Evolutionary conservation across 768 basidiomycete species (phyloP).

Genomic region (Leucocoprinus birnbaumii): DNA sequence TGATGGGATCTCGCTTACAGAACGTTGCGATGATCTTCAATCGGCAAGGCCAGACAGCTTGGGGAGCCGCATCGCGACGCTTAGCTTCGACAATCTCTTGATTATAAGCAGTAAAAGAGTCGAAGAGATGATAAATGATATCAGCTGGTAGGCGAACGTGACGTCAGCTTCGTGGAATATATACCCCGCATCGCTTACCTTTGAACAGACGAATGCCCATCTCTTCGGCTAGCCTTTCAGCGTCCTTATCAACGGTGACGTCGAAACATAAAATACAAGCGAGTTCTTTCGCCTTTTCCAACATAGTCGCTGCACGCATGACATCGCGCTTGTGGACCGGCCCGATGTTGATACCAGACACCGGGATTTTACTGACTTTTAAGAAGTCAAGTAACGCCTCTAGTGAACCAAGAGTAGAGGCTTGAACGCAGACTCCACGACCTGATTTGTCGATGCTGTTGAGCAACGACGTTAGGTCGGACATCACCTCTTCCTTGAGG

Average conservation of each 20-base stretch:
- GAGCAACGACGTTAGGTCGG: constrained; percentile 84
- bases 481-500: constrained; percentile 93
- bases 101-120: constrained; percentile 94
- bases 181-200: constrained; percentile 43
- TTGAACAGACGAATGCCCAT: constrained; percentile 94
- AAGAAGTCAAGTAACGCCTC: constrained; percentile 97
- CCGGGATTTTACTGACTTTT: constrained; percentile 92
- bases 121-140: constrained; percentile 98
- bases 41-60: constrained; percentile 95
- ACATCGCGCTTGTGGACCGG: constrained; percentile 95
- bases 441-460: constrained; percentile 93
- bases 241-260: constrained; percentile 91
- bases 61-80: constrained; percentile 85
- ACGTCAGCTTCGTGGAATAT: background rate
- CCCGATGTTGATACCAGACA: constrained; percentile 96
- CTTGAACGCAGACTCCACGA: constrained; percentile 96
- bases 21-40: constrained; percentile 93
- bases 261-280: constrained; percentile 97
- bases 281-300: constrained; percentile 94
- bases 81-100: constrained; percentile 91
- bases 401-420: constrained; percentile 93
- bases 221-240: constrained; percentile 88
- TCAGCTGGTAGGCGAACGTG: constrained; percentile 58
- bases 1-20: constrained; percentile 96
- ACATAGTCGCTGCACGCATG: constrained; percentile 89